These are phyloP conservation scores for Metschnikowia aberdeeniae DNA, from an alignment of 805 yeast species.

Conservation along the genomic window DNA sequence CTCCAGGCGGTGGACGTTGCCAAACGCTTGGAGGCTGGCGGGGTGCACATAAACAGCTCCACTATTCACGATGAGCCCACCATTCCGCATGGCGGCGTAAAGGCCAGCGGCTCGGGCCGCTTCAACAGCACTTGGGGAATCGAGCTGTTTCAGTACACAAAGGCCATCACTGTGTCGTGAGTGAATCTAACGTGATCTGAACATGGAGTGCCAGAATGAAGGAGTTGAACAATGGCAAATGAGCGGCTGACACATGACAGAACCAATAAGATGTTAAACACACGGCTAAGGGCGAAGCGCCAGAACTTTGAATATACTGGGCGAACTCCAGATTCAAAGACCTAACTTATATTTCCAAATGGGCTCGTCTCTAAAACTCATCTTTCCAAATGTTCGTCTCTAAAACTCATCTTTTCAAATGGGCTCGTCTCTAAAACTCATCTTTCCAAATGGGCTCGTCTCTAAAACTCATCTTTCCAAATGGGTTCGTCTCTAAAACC, in stretches of 20 bases:
- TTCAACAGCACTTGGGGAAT: slow-evolving; percentile 42
- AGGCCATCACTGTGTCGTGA: slow-evolving; percentile 29
- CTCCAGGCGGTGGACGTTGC: slow-evolving; percentile 32
- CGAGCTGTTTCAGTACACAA: slow-evolving; percentile 35
- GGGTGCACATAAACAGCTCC: slow-evolving; percentile 35
- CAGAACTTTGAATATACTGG: no score
- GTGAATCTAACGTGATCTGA: no score
- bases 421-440: slow-evolving; percentile 28
- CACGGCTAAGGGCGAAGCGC: no score
- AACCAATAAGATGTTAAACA: no score
- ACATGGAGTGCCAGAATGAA: no score
- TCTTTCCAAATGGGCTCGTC: not conserved
- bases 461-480: slow-evolving; percentile 19
- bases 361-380: slow-evolving; percentile 30
- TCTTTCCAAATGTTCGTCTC: no score
- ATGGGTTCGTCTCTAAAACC: slow-evolving; percentile 35
- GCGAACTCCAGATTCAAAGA: no score
- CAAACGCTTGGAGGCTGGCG: slow-evolving; percentile 34
- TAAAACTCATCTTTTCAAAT: no score
- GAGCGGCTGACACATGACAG: no score
- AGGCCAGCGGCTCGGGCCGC: slow-evolving; percentile 36
- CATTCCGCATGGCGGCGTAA: slow-evolving; percentile 45
- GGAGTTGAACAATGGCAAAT: no score
- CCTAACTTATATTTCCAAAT: no score
- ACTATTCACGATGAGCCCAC: slow-evolving; percentile 34